These are phyloP conservation scores for Mucor indicus DNA, from an alignment of 371 early-diverging fungal genomes.

Conservation along the genomic window DNA sequence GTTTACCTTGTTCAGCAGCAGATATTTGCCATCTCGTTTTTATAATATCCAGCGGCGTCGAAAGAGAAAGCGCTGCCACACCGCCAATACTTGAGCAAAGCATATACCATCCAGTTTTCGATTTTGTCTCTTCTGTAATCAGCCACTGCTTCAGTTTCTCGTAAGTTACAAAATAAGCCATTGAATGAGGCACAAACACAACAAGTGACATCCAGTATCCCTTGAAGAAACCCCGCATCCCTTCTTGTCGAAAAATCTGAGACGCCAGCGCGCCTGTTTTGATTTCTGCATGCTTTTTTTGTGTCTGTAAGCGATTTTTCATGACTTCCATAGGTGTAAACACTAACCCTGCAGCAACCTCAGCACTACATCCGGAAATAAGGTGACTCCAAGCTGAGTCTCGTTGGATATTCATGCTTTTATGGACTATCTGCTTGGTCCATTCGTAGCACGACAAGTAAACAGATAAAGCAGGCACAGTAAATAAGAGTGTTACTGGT, in stretches of 20 bases:
- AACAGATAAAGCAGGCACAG: constrained; percentile 72
- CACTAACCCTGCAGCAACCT: constrained; percentile 51
- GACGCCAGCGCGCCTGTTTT: constrained; percentile 1
- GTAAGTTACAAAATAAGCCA: constrained; percentile 74
- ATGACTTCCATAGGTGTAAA: constrained; percentile 87
- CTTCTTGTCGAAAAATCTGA: constrained; percentile 54
- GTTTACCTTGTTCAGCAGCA: constrained; percentile 31
- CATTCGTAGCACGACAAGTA: constrained; percentile 74
- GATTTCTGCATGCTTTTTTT: neutral
- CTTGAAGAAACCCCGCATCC: constrained; percentile 66
- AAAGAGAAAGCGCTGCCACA: constrained; percentile 53
- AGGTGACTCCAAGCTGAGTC: constrained; percentile 42
- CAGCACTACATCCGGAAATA: constrained; percentile 54
- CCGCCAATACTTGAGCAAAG: constrained; percentile 61
- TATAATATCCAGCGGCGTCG: constrained; percentile 77
- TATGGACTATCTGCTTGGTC: constrained; percentile 45
- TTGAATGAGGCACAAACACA: constrained; percentile 69
- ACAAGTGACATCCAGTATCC: constrained; percentile 73
- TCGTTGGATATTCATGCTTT: constrained; percentile 1
- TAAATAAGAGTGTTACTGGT: constrained; percentile 65
- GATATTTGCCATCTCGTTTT: constrained; percentile 82
- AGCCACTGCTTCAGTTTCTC: constrained; percentile 66
- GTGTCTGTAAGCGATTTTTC: constrained; percentile 67
- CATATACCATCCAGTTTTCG: constrained; percentile 50
- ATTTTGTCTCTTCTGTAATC: constrained; percentile 12